Base-by-base conservation (phyloP, 331 rosid genomes). In the Prunus yedoensis region DNA sequence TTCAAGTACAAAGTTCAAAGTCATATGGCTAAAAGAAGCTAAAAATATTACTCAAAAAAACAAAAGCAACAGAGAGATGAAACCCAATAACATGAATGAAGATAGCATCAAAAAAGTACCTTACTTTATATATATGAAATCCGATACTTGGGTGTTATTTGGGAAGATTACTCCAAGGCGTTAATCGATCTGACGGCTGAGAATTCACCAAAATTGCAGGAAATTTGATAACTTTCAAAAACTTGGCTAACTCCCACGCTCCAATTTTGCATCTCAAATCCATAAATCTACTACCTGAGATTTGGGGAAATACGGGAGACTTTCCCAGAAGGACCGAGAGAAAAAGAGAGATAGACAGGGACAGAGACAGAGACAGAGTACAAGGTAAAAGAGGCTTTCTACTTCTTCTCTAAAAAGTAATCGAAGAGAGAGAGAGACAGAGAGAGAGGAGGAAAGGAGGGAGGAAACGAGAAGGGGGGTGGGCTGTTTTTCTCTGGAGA, bases 121-220 rank as follows among this genome's bases (percentile, higher is more conserved):
- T 56, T 56, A 23, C 17, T 32, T 56, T 71, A 23, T 56, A 56
- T n/a, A 3, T 54, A 54, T 1, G 65, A 32, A 30, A 53, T n/a
- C 59, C 9, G 9, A 35, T 14, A n/a, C 11, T 70, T 51, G 5
- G 21, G 38, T 21, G 52, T 41, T 71, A 56, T 71, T 38, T 2
- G 5, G 66, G 38, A 38, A 56, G 76, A 71, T 10, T 1, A 53
- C 64, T 56, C 54, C 76, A 71, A 25, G 66, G 66, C 38, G 66
- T 38, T 56, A 14, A 56, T n/a, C 66, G 76, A 56, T 71, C 66
- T 4, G 66, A 71, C 10, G 53, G 23, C 53, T 56, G 75, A 54
- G 32, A 71, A 14, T 56, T 38, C 21, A 43, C 35, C 35, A 2
- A 66, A 23, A 20, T 20, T 32, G 75, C 51, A 35, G 76, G 66